phyloP scores from a whole-genome alignment of 1,284 basidiomycete species.

The Pseudozyma sp. region DNA sequence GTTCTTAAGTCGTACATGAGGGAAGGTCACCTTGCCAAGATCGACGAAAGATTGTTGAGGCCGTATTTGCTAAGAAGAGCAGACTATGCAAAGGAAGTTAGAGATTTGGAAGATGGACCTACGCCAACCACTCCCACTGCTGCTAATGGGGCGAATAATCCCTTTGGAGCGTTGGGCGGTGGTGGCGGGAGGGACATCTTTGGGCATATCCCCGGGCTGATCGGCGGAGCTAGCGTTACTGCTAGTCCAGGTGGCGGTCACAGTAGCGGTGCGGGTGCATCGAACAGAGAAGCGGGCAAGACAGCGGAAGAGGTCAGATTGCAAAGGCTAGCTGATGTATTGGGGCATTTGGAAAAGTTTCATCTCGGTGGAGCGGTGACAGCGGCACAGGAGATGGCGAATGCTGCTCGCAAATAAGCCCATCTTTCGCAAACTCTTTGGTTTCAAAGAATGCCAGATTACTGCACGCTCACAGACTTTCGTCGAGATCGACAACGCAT shows the following conservation, averaged over 20 bases:
- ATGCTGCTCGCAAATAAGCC: conserved; percentile 10
- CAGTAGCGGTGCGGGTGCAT: not conserved
- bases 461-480: too few species aligned
- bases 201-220: conserved; percentile 34
- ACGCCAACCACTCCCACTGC: conserved; percentile 18
- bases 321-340: conserved; percentile 38
- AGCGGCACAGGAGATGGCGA: not conserved
- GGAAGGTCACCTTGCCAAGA: conserved; percentile 75
- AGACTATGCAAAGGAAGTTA: conserved; percentile 75
- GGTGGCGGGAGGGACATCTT: conserved; percentile 26
- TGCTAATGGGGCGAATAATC: conserved; percentile 14
- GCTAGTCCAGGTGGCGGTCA: conserved; percentile 2
- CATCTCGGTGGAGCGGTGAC: conserved; percentile 8
- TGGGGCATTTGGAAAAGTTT: conserved; percentile 40
- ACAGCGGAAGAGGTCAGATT: conserved; percentile 24
- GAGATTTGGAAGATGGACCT: conserved; percentile 52
- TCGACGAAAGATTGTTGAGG: conserved; percentile 85
- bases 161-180: conserved; percentile 12
- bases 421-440: too few species aligned
- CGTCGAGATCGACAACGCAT: too few species aligned
- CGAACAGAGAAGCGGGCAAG: conserved; percentile 1
- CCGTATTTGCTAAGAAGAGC: conserved; percentile 91
- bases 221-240: conserved; percentile 11
- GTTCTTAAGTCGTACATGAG: conserved; percentile 68
- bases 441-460: too few species aligned